phyloP scores from a whole-genome alignment of 345 rosid species.

The Acer saccharum region DNA sequence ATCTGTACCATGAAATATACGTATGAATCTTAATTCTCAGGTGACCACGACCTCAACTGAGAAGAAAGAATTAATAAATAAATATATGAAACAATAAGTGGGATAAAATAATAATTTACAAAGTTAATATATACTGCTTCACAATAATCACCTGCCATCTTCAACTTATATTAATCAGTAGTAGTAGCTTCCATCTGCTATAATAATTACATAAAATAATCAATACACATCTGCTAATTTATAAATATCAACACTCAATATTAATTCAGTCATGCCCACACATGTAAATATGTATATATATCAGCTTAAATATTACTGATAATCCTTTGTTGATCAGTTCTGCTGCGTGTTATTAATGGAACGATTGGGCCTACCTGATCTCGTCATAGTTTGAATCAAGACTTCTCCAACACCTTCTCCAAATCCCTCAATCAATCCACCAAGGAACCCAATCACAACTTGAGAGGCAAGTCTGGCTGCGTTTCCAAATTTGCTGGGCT shows the following conservation, averaged over 20 bases:
- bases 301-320: neutral
- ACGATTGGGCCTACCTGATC: constrained; percentile 34
- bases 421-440: constrained; percentile 72
- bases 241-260: neutral
- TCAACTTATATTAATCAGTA: no score
- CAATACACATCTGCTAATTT: no score
- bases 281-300: neutral
- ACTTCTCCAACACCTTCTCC: constrained; percentile 86
- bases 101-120: no score
- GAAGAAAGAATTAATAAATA: no score
- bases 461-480: constrained; percentile 68
- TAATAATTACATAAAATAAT: no score
- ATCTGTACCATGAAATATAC: no score
- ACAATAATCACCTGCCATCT: no score
- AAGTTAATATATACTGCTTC: no score
- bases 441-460: constrained; percentile 63
- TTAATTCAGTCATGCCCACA: neutral
- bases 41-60: no score
- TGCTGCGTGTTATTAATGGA: neutral
- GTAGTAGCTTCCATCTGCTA: no score
- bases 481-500: constrained; percentile 52
- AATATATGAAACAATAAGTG: no score
- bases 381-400: constrained; percentile 41
- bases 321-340: neutral
- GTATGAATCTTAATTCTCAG: no score